Evolutionary conservation across 2,329 filamentous ascomycete genomes (phyloP).

Genomic region (Thielaviopsis euricoi): DNA sequence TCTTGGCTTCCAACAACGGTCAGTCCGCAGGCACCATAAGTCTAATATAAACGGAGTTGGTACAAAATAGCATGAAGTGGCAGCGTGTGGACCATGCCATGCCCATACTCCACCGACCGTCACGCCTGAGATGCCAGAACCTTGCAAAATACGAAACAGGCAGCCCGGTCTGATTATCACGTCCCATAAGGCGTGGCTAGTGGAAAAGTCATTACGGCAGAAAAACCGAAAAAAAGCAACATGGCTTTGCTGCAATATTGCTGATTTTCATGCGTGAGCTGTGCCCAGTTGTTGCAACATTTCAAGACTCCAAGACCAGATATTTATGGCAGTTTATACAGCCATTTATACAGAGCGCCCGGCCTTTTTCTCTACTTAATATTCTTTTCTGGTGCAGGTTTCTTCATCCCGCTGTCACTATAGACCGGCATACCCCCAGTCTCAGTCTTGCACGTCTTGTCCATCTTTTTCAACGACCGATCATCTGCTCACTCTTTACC

Average conservation of each 20-base stretch:
- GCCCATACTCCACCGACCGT: background rate
- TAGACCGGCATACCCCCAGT: background rate
- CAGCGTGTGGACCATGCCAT: background rate
- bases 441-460: background rate
- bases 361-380: background rate
- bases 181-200: background rate
- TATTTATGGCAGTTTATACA: background rate
- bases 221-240: background rate
- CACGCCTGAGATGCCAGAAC: background rate
- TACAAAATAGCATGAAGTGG: background rate
- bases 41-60: background rate
- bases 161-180: background rate
- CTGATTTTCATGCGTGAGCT: background rate
- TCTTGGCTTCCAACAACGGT: background rate
- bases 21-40: background rate
- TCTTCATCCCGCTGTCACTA: background rate
- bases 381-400: background rate
- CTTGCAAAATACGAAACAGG: background rate
- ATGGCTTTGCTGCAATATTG: background rate
- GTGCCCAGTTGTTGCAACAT: too few relatives aligned
- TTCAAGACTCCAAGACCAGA: too few relatives aligned
- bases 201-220: background rate
- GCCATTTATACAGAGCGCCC: background rate
- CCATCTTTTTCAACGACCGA: background rate
- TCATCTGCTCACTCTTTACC: background rate